Conservation (phyloP, 176 grass and related monocot genomes). For the Musa beccarii region DNA sequence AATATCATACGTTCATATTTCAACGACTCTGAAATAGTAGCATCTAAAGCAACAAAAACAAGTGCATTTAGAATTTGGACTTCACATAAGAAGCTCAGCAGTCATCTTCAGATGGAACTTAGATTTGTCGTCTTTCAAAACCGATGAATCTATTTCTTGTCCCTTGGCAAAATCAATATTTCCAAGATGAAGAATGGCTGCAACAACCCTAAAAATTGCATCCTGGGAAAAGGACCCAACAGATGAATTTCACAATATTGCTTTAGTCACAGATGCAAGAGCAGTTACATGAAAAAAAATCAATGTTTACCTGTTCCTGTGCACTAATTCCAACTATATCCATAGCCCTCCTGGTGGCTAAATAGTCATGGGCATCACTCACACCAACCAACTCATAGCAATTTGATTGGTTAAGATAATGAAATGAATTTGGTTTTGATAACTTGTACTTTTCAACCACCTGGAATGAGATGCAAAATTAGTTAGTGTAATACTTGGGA, state of each 20-base stretch:
- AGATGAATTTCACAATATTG: too few species aligned
- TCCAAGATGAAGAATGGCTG: conserved; percentile 95
- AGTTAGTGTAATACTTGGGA: conserved; percentile 9
- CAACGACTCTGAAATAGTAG: not conserved
- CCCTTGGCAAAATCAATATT: conserved; percentile 98
- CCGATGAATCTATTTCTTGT: conserved; percentile 85
- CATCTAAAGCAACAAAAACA: not conserved
- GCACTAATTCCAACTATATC: conserved; percentile 93
- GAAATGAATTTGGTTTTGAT: conserved; percentile 63
- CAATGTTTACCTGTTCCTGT: conserved; percentile 69
- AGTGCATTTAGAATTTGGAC: not conserved
- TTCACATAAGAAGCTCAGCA: conserved; percentile 94
- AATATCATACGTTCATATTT: conserved; percentile 7
- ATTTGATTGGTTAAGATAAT: conserved; percentile 99
- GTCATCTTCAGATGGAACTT: conserved; percentile 95
- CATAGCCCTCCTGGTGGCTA: conserved; percentile 96
- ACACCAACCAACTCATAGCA: conserved; percentile 93
- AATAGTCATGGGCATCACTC: conserved; percentile 90
- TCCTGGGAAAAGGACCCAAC: conserved; percentile 43
- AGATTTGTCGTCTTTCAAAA: conserved; percentile 86
- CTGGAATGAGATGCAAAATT: conserved; percentile 36
- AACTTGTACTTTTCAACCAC: conserved; percentile 90
- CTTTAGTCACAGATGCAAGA: too few species aligned
- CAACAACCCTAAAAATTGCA: conserved; percentile 97
- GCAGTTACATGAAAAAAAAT: not conserved